Evolutionary conservation across 768 basidiomycete species (phyloP).

Genomic region (Naematelia encephala): DNA sequence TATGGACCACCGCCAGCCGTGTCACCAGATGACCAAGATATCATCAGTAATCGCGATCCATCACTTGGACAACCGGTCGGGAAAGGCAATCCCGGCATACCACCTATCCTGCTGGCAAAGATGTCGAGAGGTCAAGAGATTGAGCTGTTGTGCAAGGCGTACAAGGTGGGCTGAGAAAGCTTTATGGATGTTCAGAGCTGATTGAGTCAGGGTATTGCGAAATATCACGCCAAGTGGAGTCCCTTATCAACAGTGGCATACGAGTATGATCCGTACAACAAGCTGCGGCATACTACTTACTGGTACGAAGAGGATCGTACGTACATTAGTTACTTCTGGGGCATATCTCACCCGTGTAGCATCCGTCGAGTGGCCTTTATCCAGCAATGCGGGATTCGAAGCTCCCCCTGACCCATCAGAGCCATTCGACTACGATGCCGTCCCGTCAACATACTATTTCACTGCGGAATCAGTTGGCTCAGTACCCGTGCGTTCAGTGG

Average conservation of each 20-base stretch:
- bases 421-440: conserved; percentile 80
- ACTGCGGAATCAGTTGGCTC: conserved; percentile 88
- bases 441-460: conserved; percentile 86
- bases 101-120: conserved; percentile 82
- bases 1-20: conserved; percentile 38
- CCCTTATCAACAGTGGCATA: conserved; percentile 92
- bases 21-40: conserved; percentile 60
- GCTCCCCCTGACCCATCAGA: conserved; percentile 68
- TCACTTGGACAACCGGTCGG: conserved; percentile 80
- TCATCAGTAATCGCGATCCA: conserved; percentile 65
- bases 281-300: conserved; percentile 88
- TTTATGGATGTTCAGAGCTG: background rate
- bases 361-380: conserved; percentile 84
- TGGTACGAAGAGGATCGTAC: conserved; percentile 70
- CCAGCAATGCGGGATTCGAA: conserved; percentile 80
- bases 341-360: conserved; percentile 39
- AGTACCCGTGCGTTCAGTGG: conserved; percentile 43
- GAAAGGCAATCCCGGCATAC: conserved; percentile 60
- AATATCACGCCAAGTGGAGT: conserved; percentile 99
- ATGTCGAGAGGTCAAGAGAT: conserved; percentile 92
- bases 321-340: conserved; percentile 5
- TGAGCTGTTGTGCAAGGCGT: conserved; percentile 77
- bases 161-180: conserved; percentile 65
- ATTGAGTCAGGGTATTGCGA: conserved; percentile 75
- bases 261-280: conserved; percentile 98